These are phyloP conservation scores for Yamadazyma epiphylla DNA, from an alignment of 1,139 yeast species.

Conservation along the genomic window DNA sequence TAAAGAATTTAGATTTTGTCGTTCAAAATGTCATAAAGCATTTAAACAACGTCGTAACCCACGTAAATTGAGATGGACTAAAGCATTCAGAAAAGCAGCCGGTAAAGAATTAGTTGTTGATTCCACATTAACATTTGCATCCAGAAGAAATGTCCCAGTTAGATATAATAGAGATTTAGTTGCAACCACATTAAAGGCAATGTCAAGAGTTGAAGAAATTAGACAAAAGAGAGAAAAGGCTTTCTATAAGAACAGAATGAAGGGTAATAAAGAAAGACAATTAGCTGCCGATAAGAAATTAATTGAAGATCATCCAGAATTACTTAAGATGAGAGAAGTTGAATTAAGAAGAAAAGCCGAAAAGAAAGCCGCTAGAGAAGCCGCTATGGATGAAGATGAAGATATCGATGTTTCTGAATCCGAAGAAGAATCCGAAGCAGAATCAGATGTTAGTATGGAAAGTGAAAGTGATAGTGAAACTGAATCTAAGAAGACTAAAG, in stretches of 20 bases:
- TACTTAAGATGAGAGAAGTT: conserved; percentile 88
- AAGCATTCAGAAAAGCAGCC: conserved; percentile 98
- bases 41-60: conserved; percentile 99
- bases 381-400: conserved; percentile 45
- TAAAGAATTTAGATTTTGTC: conserved; percentile 94
- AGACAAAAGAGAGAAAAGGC: conserved; percentile 96
- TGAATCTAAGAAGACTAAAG: conserved; percentile 44
- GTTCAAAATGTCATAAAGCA: conserved; percentile 96
- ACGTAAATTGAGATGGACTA: conserved; percentile 96
- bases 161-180: conserved; percentile 96
- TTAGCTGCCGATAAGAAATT: conserved; percentile 83
- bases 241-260: conserved; percentile 99
- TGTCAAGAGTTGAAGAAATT: conserved; percentile 94
- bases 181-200: conserved; percentile 88
- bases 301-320: conserved; percentile 83
- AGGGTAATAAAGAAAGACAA: conserved; percentile 88
- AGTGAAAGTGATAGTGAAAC: conserved; percentile 34
- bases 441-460: conserved; percentile 30
- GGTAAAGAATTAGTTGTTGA: conserved; percentile 98
- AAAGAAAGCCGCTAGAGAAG: conserved; percentile 59
- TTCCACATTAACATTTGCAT: conserved; percentile 91
- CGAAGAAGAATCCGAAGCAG: conserved; percentile 40
- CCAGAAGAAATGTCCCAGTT: conserved; percentile 96
- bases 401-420: conserved; percentile 36
- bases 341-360: conserved; percentile 82